These are phyloP conservation scores for Cyberlindnera samutprakarnensis DNA, from an alignment of 805 yeast species.

Conservation along the genomic window DNA sequence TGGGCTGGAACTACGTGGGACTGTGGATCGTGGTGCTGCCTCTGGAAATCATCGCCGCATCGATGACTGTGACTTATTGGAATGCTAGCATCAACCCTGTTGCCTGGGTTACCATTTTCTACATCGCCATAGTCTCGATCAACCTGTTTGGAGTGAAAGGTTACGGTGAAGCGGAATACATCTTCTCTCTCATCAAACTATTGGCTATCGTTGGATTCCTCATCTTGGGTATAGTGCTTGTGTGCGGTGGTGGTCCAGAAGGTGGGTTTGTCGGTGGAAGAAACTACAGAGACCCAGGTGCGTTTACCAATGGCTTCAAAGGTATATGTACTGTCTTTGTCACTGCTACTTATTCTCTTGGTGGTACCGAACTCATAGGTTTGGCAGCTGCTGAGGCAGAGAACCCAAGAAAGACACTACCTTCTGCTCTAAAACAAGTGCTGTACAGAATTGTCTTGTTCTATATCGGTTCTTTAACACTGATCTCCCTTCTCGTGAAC, in stretches of 20 bases:
- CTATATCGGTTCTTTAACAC: conserved; percentile 36
- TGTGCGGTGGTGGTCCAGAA: conserved; percentile 42
- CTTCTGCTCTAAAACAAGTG: conserved; percentile 47
- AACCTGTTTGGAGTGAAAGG: conserved; percentile 48
- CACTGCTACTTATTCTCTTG: conserved; percentile 47
- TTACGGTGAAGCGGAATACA: conserved; percentile 48
- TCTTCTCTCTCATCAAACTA: conserved; percentile 41
- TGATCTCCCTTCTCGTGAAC: conserved; percentile 42
- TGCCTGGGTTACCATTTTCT: conserved; percentile 44
- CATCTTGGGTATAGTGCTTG: conserved; percentile 42
- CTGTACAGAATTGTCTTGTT: conserved; percentile 47
- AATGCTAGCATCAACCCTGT: conserved; percentile 35
- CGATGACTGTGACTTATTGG: conserved; percentile 49
- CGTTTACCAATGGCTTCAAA: conserved; percentile 52
- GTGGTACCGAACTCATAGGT: conserved; percentile 47
- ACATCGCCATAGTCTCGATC: conserved; percentile 38
- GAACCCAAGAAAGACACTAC: conserved; percentile 40
- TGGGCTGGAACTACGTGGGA: conserved; percentile 50
- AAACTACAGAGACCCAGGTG: conserved; percentile 50
- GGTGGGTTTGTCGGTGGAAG: conserved; percentile 36
- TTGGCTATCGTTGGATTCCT: conserved; percentile 44
- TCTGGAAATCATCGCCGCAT: conserved; percentile 44
- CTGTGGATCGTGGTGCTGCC: conserved; percentile 47
- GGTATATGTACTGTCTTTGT: conserved; percentile 48
- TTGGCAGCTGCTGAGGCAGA: conserved; percentile 42